These are phyloP conservation scores for Corymbia maculata DNA, from an alignment of 345 rosid genomes.

Conservation along the genomic window DNA sequence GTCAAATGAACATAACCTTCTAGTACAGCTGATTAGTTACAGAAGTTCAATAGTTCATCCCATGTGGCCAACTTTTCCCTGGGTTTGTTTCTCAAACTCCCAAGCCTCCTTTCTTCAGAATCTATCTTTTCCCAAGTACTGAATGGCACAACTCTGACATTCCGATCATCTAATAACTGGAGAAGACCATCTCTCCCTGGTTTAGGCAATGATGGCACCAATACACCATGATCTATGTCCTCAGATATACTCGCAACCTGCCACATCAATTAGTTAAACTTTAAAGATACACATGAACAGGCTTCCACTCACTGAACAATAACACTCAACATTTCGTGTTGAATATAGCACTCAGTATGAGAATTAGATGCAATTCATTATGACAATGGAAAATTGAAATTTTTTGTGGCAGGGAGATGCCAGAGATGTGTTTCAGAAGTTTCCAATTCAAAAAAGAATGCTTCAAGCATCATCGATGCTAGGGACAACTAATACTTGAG, in stretches of 20 bases:
- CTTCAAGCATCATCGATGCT: background rate
- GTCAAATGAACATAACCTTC: background rate
- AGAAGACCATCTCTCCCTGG: constrained; percentile 68
- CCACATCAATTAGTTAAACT: background rate
- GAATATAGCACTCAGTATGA: background rate
- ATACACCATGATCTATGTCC: constrained; percentile 47
- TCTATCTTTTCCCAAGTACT: constrained; percentile 76
- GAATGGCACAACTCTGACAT: constrained; percentile 38
- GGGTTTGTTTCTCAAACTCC: constrained; percentile 46
- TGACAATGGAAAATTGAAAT: background rate
- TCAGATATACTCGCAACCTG: constrained; percentile 71
- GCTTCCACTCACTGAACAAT: background rate
- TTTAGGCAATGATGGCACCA: constrained; percentile 21
- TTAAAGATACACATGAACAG: background rate
- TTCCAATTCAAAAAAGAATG: background rate
- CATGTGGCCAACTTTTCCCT: constrained; percentile 58
- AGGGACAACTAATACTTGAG: background rate
- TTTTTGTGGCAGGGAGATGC: background rate
- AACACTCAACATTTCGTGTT: background rate
- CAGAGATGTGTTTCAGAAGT: background rate
- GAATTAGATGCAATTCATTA: background rate
- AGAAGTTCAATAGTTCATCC: constrained; percentile 35
- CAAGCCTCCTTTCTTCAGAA: constrained; percentile 56
- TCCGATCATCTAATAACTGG: constrained; percentile 34
- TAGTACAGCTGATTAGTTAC: background rate